A percentile compares a stretch with the other conserved stretches of the same genome.
Conservation (phyloP, 2,329 filamentous ascomycete species). For the Penicillium italicum region DNA sequence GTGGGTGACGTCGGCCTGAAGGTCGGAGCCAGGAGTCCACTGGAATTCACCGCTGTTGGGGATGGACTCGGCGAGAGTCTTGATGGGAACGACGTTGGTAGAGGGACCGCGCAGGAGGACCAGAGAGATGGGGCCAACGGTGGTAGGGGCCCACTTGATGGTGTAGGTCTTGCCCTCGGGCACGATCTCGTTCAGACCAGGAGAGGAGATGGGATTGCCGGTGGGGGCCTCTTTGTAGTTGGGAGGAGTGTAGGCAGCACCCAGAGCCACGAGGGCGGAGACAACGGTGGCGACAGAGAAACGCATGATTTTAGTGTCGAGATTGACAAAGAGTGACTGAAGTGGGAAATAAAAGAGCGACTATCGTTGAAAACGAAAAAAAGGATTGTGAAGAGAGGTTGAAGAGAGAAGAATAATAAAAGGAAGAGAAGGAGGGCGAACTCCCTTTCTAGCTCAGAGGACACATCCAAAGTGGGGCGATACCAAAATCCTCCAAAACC, state of each 20-base stretch:
- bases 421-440: conserved; percentile 12
- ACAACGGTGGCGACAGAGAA: conserved; percentile 37
- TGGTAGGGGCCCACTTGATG: conserved; percentile 55
- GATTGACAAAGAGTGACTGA: conserved; percentile 27
- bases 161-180: conserved; percentile 54
- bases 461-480: neutral
- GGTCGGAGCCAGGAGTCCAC: conserved; percentile 52
- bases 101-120: conserved; percentile 58
- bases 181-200: conserved; percentile 52
- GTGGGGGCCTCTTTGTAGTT: conserved; percentile 34
- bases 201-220: conserved; percentile 56
- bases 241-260: conserved; percentile 37
- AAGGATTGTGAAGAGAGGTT: conserved; percentile 23
- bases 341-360: conserved; percentile 18
- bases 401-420: conserved; percentile 10
- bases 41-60: conserved; percentile 54
- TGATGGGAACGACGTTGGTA: conserved; percentile 51
- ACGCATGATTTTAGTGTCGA: conserved; percentile 33
- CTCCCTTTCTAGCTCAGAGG: conserved; percentile 6
- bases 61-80: conserved; percentile 52
- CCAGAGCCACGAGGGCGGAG: conserved; percentile 39
- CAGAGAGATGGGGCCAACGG: conserved; percentile 48
- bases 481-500: neutral
- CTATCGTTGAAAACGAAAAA: conserved; percentile 15
- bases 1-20: conserved; percentile 49